phyloP scores from a whole-genome alignment of 257 asterid genomes.

The Salvia rosmarinus region DNA sequence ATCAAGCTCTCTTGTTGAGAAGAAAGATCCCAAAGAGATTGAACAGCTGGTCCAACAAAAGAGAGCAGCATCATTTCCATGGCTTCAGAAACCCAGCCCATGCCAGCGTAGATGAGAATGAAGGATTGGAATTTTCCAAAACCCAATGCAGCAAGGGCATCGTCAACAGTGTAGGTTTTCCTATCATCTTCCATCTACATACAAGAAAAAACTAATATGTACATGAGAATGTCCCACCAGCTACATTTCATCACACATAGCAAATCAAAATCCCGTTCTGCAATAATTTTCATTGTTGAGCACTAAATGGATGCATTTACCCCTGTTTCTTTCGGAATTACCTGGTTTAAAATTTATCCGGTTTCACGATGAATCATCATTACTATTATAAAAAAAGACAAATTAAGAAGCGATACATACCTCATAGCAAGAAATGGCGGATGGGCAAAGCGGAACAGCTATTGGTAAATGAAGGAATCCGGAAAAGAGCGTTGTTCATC shows the following conservation, averaged over 20 bases:
- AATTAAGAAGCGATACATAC: not conserved
- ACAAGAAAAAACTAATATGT: slow-evolving; percentile 10
- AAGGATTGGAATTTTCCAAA: slow-evolving; percentile 72
- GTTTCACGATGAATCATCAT: not conserved
- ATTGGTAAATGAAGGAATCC: not conserved
- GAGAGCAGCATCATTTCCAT: slow-evolving; percentile 92
- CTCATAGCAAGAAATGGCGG: not conserved
- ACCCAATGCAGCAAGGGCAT: slow-evolving; percentile 67
- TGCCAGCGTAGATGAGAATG: slow-evolving; percentile 72
- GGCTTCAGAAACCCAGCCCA: slow-evolving; percentile 81
- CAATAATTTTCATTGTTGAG: not conserved
- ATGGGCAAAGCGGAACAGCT: not conserved
- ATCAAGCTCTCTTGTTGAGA: slow-evolving; percentile 70
- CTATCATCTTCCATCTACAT: slow-evolving; percentile 61
- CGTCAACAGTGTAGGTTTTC: slow-evolving; percentile 61
- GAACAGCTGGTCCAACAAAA: slow-evolving; percentile 77
- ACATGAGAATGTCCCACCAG: not conserved
- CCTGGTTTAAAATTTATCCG: not conserved
- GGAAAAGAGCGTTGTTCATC: not conserved
- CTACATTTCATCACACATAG: not conserved
- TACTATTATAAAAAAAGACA: not conserved
- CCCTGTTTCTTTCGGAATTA: not conserved
- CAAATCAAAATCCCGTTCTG: not conserved
- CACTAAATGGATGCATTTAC: not conserved
- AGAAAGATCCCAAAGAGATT: slow-evolving; percentile 71